These are phyloP conservation scores for Suillus hirtellus DNA, from an alignment of 768 basidiomycete species.

Conservation along the genomic window DNA sequence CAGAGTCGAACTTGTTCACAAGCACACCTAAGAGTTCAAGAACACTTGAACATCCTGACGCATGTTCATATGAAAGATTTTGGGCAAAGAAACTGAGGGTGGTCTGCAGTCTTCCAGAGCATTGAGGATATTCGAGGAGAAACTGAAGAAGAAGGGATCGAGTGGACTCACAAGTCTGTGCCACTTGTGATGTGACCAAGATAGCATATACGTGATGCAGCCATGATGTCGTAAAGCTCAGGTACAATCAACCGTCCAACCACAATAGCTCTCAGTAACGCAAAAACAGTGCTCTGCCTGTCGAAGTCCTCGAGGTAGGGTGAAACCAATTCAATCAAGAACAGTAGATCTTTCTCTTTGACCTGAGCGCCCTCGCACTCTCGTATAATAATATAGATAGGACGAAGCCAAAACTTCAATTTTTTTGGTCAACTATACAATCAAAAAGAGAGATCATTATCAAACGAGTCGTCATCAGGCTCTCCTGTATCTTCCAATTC, in stretches of 20 bases:
- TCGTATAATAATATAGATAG: too few relatives aligned
- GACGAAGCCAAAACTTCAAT: too few relatives aligned
- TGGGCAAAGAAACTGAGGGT: conserved; percentile 91
- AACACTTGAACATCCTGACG: conserved; percentile 90
- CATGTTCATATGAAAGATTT: conserved; percentile 88
- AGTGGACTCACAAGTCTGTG: conserved; percentile 88
- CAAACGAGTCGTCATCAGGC: too few relatives aligned
- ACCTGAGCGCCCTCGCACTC: conserved; percentile 79
- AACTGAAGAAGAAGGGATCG: conserved; percentile 90
- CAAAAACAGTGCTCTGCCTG: conserved; percentile 84
- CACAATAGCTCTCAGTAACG: conserved; percentile 88
- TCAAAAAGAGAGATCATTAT: too few relatives aligned
- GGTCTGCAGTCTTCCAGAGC: conserved; percentile 82
- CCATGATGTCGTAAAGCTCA: conserved; percentile 98
- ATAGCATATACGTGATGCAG: conserved; percentile 85
- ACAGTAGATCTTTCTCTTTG: conserved; percentile 86
- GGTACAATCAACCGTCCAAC: conserved; percentile 90
- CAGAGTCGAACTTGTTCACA: conserved; percentile 78
- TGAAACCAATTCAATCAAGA: conserved; percentile 79
- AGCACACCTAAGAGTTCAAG: conserved; percentile 89
- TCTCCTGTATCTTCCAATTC: too few relatives aligned
- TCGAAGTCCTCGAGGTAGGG: conserved; percentile 91
- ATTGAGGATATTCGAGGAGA: conserved; percentile 96
- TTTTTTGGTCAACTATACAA: too few relatives aligned
- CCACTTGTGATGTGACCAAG: conserved; percentile 91